phyloP scores from a whole-genome alignment of 305 asterid genomes.

The Coffea humblotiana region DNA sequence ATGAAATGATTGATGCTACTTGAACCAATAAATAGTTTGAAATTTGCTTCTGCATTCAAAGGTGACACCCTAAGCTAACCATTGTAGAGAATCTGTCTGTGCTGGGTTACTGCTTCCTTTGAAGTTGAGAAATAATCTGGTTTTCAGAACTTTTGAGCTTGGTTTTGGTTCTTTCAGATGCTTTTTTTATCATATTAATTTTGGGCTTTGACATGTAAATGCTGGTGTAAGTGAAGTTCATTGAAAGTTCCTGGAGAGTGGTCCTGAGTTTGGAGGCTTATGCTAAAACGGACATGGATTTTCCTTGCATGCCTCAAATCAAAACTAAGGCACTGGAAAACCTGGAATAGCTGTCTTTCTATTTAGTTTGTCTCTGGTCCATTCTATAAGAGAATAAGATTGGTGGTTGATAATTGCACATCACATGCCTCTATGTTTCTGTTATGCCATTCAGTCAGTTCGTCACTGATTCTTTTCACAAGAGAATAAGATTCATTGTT shows the following conservation, averaged over 20 bases:
- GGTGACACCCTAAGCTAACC: background rate
- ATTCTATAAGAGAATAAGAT: too few species aligned
- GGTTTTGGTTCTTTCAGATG: background rate
- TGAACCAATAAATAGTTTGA: too few species aligned
- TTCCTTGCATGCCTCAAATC: background rate
- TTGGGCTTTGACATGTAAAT: background rate
- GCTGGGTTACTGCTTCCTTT: background rate
- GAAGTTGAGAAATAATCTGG: background rate
- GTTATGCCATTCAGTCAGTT: too few species aligned
- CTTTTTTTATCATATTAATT: background rate
- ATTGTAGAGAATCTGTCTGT: background rate
- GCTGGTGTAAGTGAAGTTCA: background rate
- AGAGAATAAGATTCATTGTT: too few species aligned
- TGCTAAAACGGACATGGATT: background rate
- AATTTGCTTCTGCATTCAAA: background rate
- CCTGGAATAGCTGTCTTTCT: too few species aligned
- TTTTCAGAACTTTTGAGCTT: background rate
- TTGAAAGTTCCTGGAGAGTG: too few species aligned
- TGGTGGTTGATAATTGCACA: too few species aligned
- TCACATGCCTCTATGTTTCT: too few species aligned
- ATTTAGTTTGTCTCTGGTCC: too few species aligned
- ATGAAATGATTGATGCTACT: too few species aligned
- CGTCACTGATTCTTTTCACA: too few species aligned
- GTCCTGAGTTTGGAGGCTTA: background rate
- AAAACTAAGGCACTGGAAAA: too few species aligned